Evolutionary conservation across 176 grass and related monocot genomes (phyloP).

Genomic region (Oryza nivara): DNA sequence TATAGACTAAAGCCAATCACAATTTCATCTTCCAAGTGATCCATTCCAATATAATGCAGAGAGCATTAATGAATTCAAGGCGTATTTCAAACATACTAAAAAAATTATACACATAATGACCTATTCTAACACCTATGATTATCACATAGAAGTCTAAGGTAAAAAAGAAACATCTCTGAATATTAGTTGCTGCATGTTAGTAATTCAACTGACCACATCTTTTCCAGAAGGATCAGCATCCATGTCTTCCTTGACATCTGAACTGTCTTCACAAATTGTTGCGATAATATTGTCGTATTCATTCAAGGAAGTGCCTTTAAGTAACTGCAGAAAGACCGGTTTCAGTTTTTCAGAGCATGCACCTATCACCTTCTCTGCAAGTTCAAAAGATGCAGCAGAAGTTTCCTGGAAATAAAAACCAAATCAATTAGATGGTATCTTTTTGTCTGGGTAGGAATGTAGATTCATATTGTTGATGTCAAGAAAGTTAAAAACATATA

Average conservation of each 20-base stretch:
- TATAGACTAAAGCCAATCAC: conserved; percentile 37
- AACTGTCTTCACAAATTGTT: conserved; percentile 60
- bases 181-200: neutral
- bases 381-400: conserved; percentile 56
- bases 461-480: conserved; percentile 14
- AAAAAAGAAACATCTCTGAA: conserved; percentile 25
- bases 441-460: neutral
- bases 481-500: conserved; percentile 22
- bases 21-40: conserved; percentile 31
- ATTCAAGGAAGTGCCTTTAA: conserved; percentile 51
- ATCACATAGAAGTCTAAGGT: conserved; percentile 16
- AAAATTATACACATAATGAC: conserved; percentile 16
- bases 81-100: neutral
- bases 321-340: conserved; percentile 57
- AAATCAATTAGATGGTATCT: conserved; percentile 19
- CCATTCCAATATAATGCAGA: neutral
- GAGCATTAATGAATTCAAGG: neutral
- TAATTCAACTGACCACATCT: conserved; percentile 57
- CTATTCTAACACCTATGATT: conserved; percentile 11
- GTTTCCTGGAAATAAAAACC: conserved; percentile 59
- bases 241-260: conserved; percentile 55
- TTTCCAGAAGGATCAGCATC: conserved; percentile 58
- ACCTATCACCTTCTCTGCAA: conserved; percentile 82
- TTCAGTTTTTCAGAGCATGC: conserved; percentile 74
- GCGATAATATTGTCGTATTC: conserved; percentile 61